phyloP scores from a whole-genome alignment of 164 flowering plant genomes.

The Malania oleifera region DNA sequence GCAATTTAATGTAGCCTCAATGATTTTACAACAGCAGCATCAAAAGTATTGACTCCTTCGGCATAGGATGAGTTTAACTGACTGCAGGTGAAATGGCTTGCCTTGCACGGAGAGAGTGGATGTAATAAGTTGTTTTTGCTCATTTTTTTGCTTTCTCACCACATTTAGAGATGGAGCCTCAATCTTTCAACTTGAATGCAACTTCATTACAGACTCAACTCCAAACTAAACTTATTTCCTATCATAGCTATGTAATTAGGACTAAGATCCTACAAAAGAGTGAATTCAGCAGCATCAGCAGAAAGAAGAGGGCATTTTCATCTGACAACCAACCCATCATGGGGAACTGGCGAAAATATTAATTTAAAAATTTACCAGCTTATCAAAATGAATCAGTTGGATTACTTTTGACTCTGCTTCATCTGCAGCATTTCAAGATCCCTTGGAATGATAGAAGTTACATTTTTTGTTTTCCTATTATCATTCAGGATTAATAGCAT shows the following conservation, averaged over 20 bases:
- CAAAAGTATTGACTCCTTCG: no score
- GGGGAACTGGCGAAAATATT: background rate
- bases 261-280: background rate
- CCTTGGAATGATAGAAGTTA: background rate
- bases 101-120: no score
- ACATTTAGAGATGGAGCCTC: constrained; percentile 30
- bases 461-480: no score
- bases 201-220: constrained; percentile 29
- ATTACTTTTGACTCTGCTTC: background rate
- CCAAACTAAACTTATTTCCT: constrained; percentile 5
- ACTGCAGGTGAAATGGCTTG: no score
- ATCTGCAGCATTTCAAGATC: background rate
- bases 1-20: no score
- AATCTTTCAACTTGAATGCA: constrained; percentile 13
- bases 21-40: no score
- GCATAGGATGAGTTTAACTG: no score
- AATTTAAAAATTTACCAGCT: background rate
- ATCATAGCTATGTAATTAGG: background rate
- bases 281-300: background rate
- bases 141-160: no score
- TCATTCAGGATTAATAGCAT: constrained; percentile 38
- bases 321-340: constrained; percentile 2
- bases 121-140: no score
- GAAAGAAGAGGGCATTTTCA: constrained; percentile 1
- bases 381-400: background rate